These are phyloP conservation scores for Nitzschia putrida DNA, from an alignment of 108 stramenopile genomes.

Conservation along the genomic window DNA sequence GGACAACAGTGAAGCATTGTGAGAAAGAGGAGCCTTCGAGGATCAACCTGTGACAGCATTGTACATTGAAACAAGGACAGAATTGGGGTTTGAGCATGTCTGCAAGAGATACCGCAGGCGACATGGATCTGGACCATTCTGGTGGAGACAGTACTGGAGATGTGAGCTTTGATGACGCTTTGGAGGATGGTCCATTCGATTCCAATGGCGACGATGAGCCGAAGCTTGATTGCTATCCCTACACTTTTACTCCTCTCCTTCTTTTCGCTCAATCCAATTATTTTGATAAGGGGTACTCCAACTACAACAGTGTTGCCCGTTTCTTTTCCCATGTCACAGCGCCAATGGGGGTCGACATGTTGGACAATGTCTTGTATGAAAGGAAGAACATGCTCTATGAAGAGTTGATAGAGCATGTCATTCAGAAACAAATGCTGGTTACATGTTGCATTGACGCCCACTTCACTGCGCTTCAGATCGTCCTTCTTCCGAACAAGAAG, in stretches of 20 bases:
- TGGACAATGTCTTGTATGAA: slow-evolving; percentile 37
- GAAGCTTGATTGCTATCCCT: slow-evolving; percentile 36
- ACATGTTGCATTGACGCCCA: slow-evolving; percentile 37
- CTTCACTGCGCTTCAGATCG: slow-evolving; percentile 33
- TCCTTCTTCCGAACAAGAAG: slow-evolving; percentile 2
- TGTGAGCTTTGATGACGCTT: slow-evolving; percentile 10
- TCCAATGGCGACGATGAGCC: slow-evolving; percentile 7
- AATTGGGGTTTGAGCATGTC: no score
- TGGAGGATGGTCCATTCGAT: neutral
- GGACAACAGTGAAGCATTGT: no score
- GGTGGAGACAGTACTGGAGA: neutral
- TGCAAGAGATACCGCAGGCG: no score
- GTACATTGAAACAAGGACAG: no score
- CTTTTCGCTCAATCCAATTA: slow-evolving; percentile 27
- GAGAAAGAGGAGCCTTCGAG: no score
- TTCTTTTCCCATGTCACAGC: slow-evolving; percentile 24
- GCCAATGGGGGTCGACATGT: slow-evolving; percentile 27
- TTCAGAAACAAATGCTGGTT: slow-evolving; percentile 17
- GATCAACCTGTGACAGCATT: no score
- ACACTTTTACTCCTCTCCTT: slow-evolving; percentile 33
- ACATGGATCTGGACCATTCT: no score
- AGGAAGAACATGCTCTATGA: slow-evolving; percentile 44
- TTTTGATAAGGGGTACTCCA: slow-evolving; percentile 44
- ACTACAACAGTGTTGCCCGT: slow-evolving; percentile 37
- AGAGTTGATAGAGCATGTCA: slow-evolving; percentile 25